Base-by-base conservation (phyloP, 2,329 filamentous ascomycete genomes). In the Exophiala sideris region DNA sequence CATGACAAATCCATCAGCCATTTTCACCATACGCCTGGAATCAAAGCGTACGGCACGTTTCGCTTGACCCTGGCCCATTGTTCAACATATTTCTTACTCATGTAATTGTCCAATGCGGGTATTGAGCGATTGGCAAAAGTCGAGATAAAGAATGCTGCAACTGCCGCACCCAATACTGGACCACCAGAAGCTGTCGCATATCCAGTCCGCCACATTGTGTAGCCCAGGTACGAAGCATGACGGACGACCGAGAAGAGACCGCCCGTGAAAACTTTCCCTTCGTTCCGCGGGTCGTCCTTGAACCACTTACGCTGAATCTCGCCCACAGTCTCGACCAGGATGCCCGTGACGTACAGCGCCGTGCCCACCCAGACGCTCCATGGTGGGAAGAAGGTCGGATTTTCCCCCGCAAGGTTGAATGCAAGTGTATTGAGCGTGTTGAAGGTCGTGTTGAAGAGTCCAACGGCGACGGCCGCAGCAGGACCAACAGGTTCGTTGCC, bases 371-470 rank as follows among this genome's bases (percentile, higher is more conserved):
- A 66, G 18, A 82, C 62, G 7, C 69, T 47, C 24, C 50, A 46
- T 4, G 46, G 42, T 2, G 46, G 18, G 33, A 49, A 54, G 20
- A 47, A 57, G n/a, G 65, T 16, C 16, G 57, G 54, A 34, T 62
- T 62, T 68, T 68, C 18, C 61, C 66, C 56, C 71, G 64, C 38
- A 74, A 73, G 32, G 81, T 67, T 60, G 83, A 79, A 62, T 12
- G 83, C 70, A 11, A 86, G 73, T 0, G 76, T 74, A 66, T 80
- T 84, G 29, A 77, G 11, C n/a, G 72, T 72, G 70, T 85, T 85
- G 64, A 77, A 65, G 8, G 79, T 34, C 0, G 75, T 74, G 66
- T 86, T 86, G 72, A 79, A 82, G 2, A 66, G 47, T 11, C 70
- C 69, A 11, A 86, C 72, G 2, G 67, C 53, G 0, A 75, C 39